These are phyloP conservation scores for Trypanosomatidae sp. DNA, from an alignment of 208 protist genomes.

Conservation along the genomic window DNA sequence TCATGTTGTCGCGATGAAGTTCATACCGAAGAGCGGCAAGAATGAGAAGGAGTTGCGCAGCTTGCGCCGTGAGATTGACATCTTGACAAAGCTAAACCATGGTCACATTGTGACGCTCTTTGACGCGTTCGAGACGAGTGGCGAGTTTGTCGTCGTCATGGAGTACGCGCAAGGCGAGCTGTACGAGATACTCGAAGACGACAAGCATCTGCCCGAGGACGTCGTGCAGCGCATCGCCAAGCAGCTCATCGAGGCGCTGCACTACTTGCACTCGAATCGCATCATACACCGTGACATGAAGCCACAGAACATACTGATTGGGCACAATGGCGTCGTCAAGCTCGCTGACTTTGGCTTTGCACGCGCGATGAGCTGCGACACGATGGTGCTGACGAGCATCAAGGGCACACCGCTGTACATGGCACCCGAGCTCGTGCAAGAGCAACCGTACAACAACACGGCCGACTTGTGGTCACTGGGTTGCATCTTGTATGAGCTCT, in stretches of 20 bases:
- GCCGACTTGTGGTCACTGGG: constrained; percentile 97
- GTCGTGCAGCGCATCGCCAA: constrained; percentile 91
- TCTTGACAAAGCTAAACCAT: constrained; percentile 92
- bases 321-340: constrained; percentile 90
- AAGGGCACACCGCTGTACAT: constrained; percentile 96
- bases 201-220: constrained; percentile 84
- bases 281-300: constrained; percentile 97
- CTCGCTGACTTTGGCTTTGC: constrained; percentile 98
- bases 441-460: constrained; percentile 90
- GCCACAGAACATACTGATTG: constrained; percentile 95
- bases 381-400: constrained; percentile 92
- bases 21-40: constrained; percentile 93
- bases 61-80: constrained; percentile 93
- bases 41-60: constrained; percentile 89
- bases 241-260: constrained; percentile 92
- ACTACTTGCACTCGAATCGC: constrained; percentile 94
- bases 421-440: constrained; percentile 92
- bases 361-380: constrained; percentile 91
- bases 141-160: constrained; percentile 91
- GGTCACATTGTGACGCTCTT: constrained; percentile 95
- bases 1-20: constrained; percentile 97
- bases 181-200: constrained; percentile 93
- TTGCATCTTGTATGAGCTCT: constrained; percentile 97
- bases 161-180: constrained; percentile 91
- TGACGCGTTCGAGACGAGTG: constrained; percentile 94